Evolutionary conservation across 2,329 filamentous ascomycete genomes (phyloP).

Genomic region (Penicillium palitans): DNA sequence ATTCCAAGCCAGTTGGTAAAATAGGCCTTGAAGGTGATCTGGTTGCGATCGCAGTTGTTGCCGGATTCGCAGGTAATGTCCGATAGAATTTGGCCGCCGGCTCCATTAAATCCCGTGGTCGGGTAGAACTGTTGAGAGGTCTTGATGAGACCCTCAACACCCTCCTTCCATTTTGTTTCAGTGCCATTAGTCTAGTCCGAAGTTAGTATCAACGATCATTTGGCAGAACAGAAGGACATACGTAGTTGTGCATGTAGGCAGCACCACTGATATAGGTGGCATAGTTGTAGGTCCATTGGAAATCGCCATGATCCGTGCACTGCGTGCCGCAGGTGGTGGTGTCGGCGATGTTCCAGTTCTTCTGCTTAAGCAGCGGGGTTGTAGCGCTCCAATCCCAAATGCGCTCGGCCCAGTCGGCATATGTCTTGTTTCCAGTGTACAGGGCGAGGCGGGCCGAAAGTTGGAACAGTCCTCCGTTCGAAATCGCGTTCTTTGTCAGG

Average conservation of each 20-base stretch:
- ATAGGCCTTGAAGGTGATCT: constrained; percentile 72
- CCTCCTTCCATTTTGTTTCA: constrained; percentile 55
- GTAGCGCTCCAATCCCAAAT: constrained; percentile 60
- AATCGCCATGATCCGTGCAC: constrained; percentile 55
- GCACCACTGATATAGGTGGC: constrained; percentile 58
- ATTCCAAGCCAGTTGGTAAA: constrained; percentile 67
- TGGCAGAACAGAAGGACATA: constrained; percentile 26
- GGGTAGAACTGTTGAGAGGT: constrained; percentile 57
- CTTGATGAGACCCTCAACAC: constrained; percentile 58
- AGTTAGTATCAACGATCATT: constrained; percentile 12
- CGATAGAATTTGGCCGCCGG: constrained; percentile 57
- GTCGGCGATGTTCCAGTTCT: constrained; percentile 58
- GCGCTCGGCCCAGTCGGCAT: constrained; percentile 73
- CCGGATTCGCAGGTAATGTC: constrained; percentile 68
- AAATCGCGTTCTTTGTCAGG: constrained; percentile 59
- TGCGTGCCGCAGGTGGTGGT: constrained; percentile 51
- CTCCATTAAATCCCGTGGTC: constrained; percentile 26
- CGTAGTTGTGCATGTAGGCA: constrained; percentile 58
- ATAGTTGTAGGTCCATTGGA: constrained; percentile 61
- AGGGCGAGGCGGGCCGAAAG: constrained; percentile 67
- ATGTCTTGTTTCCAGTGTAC: constrained; percentile 78
- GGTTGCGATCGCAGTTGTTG: constrained; percentile 67
- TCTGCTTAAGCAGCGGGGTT: constrained; percentile 53
- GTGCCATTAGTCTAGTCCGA: constrained; percentile 39
- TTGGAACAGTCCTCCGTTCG: constrained; percentile 60